Percentiles rank a stretch among this genome's conserved stretches.
These are phyloP conservation scores for Astrothelium macrocarpum DNA, from an alignment of 495 filamentous ascomycete genomes.

Conservation along the genomic window DNA sequence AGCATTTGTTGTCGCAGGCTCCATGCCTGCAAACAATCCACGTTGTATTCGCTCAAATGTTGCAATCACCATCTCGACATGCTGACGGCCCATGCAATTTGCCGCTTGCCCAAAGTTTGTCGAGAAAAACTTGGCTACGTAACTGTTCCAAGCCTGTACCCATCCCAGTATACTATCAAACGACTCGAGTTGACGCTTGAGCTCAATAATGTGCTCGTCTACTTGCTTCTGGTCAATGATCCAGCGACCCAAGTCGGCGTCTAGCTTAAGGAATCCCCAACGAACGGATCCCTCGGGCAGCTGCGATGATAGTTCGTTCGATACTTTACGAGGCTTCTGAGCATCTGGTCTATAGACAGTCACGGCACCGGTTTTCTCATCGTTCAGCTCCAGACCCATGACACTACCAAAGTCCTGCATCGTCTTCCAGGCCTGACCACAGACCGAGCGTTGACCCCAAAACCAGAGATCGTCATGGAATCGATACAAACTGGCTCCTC, in stretches of 20 bases:
- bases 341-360: slow-evolving; percentile 21
- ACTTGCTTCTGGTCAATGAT: slow-evolving; percentile 24
- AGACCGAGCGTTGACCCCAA: slow-evolving; percentile 21
- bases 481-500: slow-evolving; percentile 22
- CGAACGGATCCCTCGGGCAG: slow-evolving; percentile 23
- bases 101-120: slow-evolving; percentile 29
- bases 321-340: neutral
- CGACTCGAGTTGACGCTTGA: slow-evolving; percentile 20
- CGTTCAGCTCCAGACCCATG: slow-evolving; percentile 24
- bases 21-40: slow-evolving; percentile 16
- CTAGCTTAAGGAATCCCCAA: slow-evolving; percentile 26
- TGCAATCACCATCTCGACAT: slow-evolving; percentile 24
- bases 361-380: slow-evolving; percentile 20
- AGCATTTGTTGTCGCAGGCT: slow-evolving; percentile 13
- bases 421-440: slow-evolving; percentile 20
- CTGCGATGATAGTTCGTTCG: neutral
- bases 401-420: slow-evolving; percentile 21
- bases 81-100: slow-evolving; percentile 25
- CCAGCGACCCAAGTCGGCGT: slow-evolving; percentile 22
- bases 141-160: slow-evolving; percentile 29
- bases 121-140: slow-evolving; percentile 22
- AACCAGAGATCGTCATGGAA: slow-evolving; percentile 31
- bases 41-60: slow-evolving; percentile 23
- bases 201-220: slow-evolving; percentile 24
- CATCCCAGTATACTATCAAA: slow-evolving; percentile 25